A percentile compares a stretch with the other conserved stretches of the same genome.
phyloP scores from a whole-genome alignment of 106 monocot species.

The Dioscorea dumetorum region DNA sequence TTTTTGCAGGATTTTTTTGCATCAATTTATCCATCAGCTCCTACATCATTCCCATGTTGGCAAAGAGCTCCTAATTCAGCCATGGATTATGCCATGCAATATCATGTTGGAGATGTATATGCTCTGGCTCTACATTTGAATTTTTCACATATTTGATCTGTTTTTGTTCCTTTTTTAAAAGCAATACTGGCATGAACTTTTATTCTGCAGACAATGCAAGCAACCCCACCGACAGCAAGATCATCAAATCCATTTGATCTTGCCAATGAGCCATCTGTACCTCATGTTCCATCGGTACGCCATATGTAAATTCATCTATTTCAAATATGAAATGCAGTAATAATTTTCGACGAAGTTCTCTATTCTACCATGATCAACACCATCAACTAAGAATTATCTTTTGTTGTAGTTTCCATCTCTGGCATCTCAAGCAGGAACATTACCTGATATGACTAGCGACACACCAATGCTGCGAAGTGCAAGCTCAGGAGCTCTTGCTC shows the following conservation, averaged over 20 bases:
- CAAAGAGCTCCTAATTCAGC: slow-evolving; percentile 44
- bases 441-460: slow-evolving; percentile 21
- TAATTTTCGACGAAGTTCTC: not conserved
- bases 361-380: too few species aligned
- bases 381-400: too few species aligned
- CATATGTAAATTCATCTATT: too few species aligned
- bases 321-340: not conserved
- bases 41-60: slow-evolving; percentile 33
- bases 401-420: slow-evolving; percentile 46
- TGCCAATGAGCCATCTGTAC: slow-evolving; percentile 29
- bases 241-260: slow-evolving; percentile 83
- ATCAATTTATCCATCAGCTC: slow-evolving; percentile 37
- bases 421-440: slow-evolving; percentile 44
- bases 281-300: slow-evolving; percentile 44
- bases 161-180: not conserved
- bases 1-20: slow-evolving; percentile 70
- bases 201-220: slow-evolving; percentile 35
- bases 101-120: slow-evolving; percentile 45
- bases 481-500: slow-evolving; percentile 37
- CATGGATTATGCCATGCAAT: slow-evolving; percentile 75
- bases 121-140: not conserved
- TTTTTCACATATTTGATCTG: not conserved
- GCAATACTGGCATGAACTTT: too few species aligned
- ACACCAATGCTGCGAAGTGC: slow-evolving; percentile 24
- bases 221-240: slow-evolving; percentile 34